Base-by-base conservation (phyloP, 441 rosid species). In the Populus trichocarpa region DNA sequence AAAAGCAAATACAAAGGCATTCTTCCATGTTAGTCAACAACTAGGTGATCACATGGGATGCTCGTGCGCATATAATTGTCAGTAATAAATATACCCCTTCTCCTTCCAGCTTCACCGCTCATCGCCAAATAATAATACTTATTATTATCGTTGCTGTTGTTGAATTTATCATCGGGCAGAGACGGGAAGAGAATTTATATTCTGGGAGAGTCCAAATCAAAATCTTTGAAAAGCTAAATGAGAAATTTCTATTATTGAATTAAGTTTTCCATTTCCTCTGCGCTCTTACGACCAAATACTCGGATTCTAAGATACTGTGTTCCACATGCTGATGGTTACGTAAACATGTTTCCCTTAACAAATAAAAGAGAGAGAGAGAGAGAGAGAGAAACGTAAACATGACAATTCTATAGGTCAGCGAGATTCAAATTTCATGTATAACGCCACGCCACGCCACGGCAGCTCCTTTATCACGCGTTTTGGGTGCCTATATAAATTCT, bases 401-500 rank as follows among this genome's bases (percentile, higher is more conserved):
- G 28, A 74, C 65, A 12, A 42, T 35, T 23, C 59, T 16, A 16
- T 16, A 16, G 59, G 61, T 18, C 76, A 35, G 42, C 65, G 71
- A 71, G 63, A 78, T 57, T 75, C 75, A 81, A 71, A 14, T 8
- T 22, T 22, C 70, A 68, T 30, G 26, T 6, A 22, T 18, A 71
- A 25, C 65, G 67, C 67, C 25, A 25, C 25, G 25, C 25, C 25
- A 25, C 25, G 25, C 25, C 25, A 25, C 46, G 70, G 50, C 79
- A 77, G 26, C 67, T 71, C 4, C 6, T 46, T 35, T 25, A 9
- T 73, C 85, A 82, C 87, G 83, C 85, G 83, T 80, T 82, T 73
- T 80, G 75, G 26, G 72, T 32, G 77, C 59, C 25, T 67, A 57
- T 26, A 76, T 78, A 40, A 66, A 35, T 75, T 57, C 36, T 69